Evolutionary conservation across 1,284 basidiomycete genomes (phyloP), one percentile per base, ranked within the genome.

Genomic region (Kwoniella shivajii): DNA sequence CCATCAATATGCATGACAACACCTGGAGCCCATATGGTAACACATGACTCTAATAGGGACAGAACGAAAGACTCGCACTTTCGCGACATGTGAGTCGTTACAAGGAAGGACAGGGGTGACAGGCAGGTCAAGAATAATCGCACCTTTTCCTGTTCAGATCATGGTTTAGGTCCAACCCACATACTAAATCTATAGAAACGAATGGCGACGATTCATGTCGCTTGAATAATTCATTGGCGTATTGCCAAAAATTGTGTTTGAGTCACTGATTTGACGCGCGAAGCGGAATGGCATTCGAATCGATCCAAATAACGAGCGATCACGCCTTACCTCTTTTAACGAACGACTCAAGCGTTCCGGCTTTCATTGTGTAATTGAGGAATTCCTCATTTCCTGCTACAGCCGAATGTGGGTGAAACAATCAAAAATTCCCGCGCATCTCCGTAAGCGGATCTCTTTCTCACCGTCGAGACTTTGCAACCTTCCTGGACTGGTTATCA

Each of bases 241-340:
- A 22, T 42, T 20, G 39, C 22, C 20, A 20, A 42, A 22, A 39
- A 42, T 24, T 39, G n/a, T n/a, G n/a, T 39, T 3, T 26, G 11
- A 22, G 39, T 42, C 27, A 26, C 39, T 26, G 27, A 42, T 42
- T 11, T 22, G 14, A 24, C 14, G 10, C 27, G n/a, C 18, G 39
- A 16, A 42, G 39, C 39, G 39, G 39, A 30, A 41, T 31, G 26
- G 5, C 42, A 18, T 31, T 20, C 36, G 38, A 43, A 10, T 24
- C 39, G 30, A 34, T 22, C 18, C n/a, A 22, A 16, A 53, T 53
- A 45, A 53, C 51, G 51, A 53, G 51, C 51, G 51, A 53, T 53
- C 51, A 53, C 51, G 51, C 38, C 45, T 47, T 47, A 24, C 41
- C n/a, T n/a, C n/a, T n/a, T n/a, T n/a, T n/a, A n/a, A n/a, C n/a